phyloP scores from a whole-genome alignment of 2,329 filamentous ascomycete species.

The Helminthosporium solani region DNA sequence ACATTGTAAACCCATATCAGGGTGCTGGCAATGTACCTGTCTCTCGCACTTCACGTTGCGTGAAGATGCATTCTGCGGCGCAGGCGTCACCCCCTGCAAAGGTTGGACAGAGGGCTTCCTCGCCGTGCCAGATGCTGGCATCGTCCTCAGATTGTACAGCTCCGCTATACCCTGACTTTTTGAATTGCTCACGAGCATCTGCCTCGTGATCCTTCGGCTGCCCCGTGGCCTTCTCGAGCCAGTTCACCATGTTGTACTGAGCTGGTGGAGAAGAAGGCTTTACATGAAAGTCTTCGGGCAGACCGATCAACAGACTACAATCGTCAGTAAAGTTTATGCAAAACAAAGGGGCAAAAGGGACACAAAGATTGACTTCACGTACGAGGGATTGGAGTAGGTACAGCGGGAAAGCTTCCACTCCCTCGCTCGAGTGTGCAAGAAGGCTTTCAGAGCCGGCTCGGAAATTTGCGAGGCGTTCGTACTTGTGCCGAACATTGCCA shows the following conservation, averaged over 20 bases:
- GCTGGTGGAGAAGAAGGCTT: no score
- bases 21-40: conserved; percentile 13
- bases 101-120: conserved; percentile 44
- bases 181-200: not conserved
- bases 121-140: conserved; percentile 1
- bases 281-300: no score
- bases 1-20: not conserved
- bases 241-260: no score
- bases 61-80: conserved; percentile 63
- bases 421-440: conserved; percentile 34
- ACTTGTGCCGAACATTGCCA: conserved; percentile 31
- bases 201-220: not conserved
- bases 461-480: conserved; percentile 24
- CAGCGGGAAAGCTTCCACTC: conserved; percentile 30
- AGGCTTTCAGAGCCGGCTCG: conserved; percentile 24
- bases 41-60: conserved; percentile 50
- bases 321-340: not conserved
- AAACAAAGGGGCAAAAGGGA: no score
- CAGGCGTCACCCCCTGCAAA: conserved; percentile 66
- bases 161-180: not conserved
- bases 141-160: not conserved
- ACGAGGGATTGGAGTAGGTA: no score
- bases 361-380: no score
- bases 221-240: not conserved
- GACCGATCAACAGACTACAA: not conserved